Percentiles rank a stretch among this genome's conserved stretches.
These are phyloP conservation scores for Saccharomycopsis malanga DNA, from an alignment of 805 yeast genomes.

Conservation along the genomic window DNA sequence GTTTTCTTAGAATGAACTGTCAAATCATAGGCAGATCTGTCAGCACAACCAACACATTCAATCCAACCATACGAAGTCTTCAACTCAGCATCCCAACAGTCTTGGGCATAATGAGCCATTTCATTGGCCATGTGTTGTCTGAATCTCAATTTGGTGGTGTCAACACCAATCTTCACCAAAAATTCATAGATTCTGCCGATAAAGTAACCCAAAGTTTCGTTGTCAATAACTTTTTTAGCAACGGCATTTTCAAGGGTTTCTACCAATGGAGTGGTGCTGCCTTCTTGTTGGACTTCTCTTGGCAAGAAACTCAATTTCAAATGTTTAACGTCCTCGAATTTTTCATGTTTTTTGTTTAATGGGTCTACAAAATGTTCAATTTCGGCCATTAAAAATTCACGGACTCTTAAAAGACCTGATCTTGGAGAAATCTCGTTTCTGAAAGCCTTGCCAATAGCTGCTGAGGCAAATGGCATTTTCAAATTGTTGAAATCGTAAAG, in stretches of 20 bases:
- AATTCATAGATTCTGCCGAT: constrained; percentile 87
- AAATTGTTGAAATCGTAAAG: constrained; percentile 90
- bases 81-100: constrained; percentile 99
- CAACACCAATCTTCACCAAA: constrained; percentile 84
- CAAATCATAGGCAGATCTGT: constrained; percentile 95
- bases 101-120: constrained; percentile 99
- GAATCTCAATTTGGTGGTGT: constrained; percentile 76
- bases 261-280: constrained; percentile 60
- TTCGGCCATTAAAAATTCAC: constrained; percentile 99
- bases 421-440: constrained; percentile 99
- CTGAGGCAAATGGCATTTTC: constrained; percentile 99
- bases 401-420: constrained; percentile 93
- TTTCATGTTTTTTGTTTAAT: constrained; percentile 69
- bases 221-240: constrained; percentile 77
- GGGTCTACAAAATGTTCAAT: constrained; percentile 99
- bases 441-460: constrained; percentile 96
- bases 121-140: constrained; percentile 98
- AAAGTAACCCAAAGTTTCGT: constrained; percentile 95
- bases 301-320: constrained; percentile 73
- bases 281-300: constrained; percentile 79
- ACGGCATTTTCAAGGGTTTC: constrained; percentile 90
- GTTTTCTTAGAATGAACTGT: constrained; percentile 93
- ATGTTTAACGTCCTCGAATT: constrained; percentile 70
- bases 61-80: constrained; percentile 97
- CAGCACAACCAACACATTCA: constrained; percentile 99